A percentile compares a stretch with the other conserved stretches of the same genome.
Conservation (phyloP, 768 basidiomycete species). For the Pulveroboletus ravenelii region DNA sequence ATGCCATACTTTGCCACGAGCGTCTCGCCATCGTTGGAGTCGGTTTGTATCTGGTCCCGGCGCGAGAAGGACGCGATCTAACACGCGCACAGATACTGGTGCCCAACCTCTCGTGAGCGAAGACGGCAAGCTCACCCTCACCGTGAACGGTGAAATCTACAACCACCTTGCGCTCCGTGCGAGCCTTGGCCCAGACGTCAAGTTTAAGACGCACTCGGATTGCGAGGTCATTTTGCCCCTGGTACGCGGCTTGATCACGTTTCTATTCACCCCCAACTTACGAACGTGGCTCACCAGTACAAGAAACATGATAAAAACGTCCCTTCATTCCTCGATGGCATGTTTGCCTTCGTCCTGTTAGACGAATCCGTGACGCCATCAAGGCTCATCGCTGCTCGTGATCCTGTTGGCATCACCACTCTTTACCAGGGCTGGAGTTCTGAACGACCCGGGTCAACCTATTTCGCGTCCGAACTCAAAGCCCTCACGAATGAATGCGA, state of each 20-base stretch:
- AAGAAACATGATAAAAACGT: conserved; percentile 72
- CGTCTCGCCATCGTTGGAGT: conserved; percentile 97
- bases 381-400: conserved; percentile 91
- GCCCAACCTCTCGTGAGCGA: conserved; percentile 91
- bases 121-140: conserved; percentile 77
- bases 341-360: conserved; percentile 97
- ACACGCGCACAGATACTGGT: conserved; percentile 67
- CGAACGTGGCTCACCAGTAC: conserved; percentile 51
- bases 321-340: conserved; percentile 84
- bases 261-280: not conserved
- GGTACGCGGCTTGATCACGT: conserved; percentile 40
- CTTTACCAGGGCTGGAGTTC: conserved; percentile 96
- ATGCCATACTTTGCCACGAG: conserved; percentile 86
- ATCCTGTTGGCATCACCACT: conserved; percentile 98
- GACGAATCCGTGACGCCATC: conserved; percentile 90
- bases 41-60: conserved; percentile 48
- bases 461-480: conserved; percentile 96
- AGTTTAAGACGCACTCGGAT: conserved; percentile 96
- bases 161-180: conserved; percentile 85
- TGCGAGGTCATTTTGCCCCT: conserved; percentile 96
- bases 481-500: conserved; percentile 89
- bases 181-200: conserved; percentile 54
- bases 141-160: conserved; percentile 99
- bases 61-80: not conserved
- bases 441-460: conserved; percentile 72